phyloP scores from a whole-genome alignment of 352 stramenopile species.

The Globisporangium cederbergense region DNA sequence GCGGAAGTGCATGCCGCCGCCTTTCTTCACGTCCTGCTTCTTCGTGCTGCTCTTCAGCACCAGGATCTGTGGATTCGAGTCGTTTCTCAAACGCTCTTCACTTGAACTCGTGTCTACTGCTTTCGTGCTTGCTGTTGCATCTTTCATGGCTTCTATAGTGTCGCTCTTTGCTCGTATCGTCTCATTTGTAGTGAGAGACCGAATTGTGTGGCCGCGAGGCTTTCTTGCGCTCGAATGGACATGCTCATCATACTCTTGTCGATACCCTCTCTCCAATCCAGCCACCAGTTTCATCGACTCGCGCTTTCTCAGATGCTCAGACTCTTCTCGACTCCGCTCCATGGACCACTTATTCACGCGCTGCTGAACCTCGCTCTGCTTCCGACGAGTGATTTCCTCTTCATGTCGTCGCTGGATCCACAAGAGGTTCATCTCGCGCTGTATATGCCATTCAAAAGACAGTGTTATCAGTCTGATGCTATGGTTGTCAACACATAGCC shows the following conservation, averaged over 20 bases:
- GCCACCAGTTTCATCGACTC: constrained; percentile 56
- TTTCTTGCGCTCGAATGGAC: background rate
- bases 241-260: constrained; percentile 18
- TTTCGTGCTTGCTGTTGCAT: background rate
- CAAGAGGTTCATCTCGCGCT: constrained; percentile 70
- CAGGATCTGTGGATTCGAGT: constrained; percentile 9
- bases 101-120: constrained; percentile 14
- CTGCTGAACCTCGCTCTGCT: constrained; percentile 46
- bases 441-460: background rate
- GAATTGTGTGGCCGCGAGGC: background rate
- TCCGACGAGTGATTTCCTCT: constrained; percentile 36
- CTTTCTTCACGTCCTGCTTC: constrained; percentile 18
- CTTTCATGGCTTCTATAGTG: background rate
- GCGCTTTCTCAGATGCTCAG: constrained; percentile 58
- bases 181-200: background rate
- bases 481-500: background rate
- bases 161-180: background rate
- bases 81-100: constrained; percentile 3
- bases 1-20: constrained; percentile 68
- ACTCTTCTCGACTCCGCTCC: constrained; percentile 63
- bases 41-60: constrained; percentile 33
- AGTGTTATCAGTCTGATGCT: background rate
- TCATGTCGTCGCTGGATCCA: constrained; percentile 55
- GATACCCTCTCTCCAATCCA: constrained; percentile 33
- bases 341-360: constrained; percentile 57